Conservation (phyloP, 345 rosid species). For the Litchi chinensis region DNA sequence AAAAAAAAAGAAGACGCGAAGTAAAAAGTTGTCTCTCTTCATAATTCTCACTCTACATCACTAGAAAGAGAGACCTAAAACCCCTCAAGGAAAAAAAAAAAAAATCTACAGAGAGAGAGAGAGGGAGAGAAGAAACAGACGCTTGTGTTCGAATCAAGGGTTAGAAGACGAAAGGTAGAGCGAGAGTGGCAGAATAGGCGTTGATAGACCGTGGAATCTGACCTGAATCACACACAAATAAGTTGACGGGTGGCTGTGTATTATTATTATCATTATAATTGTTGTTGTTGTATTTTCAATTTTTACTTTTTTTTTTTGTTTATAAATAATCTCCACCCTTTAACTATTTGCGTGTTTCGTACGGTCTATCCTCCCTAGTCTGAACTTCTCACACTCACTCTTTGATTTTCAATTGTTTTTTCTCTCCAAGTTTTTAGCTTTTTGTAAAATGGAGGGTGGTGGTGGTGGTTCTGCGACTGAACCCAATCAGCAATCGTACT, state of each 20-base stretch:
- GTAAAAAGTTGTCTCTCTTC: neutral
- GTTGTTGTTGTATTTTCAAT: neutral
- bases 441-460: constrained; percentile 50
- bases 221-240: constrained; percentile 49
- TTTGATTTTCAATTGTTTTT: constrained; percentile 4
- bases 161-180: constrained; percentile 21
- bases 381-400: constrained; percentile 25
- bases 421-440: constrained; percentile 17
- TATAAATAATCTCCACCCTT: constrained; percentile 23
- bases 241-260: constrained; percentile 28
- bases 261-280: neutral
- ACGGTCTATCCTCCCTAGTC: constrained; percentile 84
- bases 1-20: too few species aligned
- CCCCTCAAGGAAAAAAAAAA: constrained; percentile 19
- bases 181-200: constrained; percentile 49
- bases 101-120: constrained; percentile 22
- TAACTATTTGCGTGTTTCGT: constrained; percentile 67
- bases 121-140: neutral
- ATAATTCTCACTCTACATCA: neutral
- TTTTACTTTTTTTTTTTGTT: neutral
- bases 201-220: constrained; percentile 82
- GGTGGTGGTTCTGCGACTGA: constrained; percentile 43
- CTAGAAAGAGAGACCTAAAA: neutral
- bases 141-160: constrained; percentile 3
- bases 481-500: constrained; percentile 62